These are phyloP conservation scores for Pleurotus djamor DNA, from an alignment of 768 basidiomycete species.

Conservation along the genomic window DNA sequence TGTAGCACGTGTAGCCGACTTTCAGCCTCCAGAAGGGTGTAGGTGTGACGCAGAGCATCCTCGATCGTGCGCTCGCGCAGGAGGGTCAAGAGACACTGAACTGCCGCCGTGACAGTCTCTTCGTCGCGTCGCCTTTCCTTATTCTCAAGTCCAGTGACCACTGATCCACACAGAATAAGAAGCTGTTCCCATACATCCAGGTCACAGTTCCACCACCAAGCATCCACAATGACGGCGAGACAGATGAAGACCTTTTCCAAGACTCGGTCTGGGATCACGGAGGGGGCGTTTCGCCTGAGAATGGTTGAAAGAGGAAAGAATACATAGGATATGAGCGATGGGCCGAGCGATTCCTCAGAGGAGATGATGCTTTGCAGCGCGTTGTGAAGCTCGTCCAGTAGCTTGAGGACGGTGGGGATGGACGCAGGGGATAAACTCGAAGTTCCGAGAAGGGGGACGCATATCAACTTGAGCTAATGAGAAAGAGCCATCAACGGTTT, in stretches of 20 bases:
- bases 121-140: slow-evolving; percentile 78
- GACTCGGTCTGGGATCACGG: slow-evolving; percentile 74
- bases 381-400: slow-evolving; percentile 53
- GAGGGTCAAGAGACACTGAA: slow-evolving; percentile 61
- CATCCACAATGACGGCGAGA: slow-evolving; percentile 55
- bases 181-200: slow-evolving; percentile 78
- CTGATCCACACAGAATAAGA: slow-evolving; percentile 70
- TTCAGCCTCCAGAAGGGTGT: slow-evolving; percentile 16
- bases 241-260: slow-evolving; percentile 70
- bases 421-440: slow-evolving; percentile 60
- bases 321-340: slow-evolving; percentile 74
- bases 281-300: slow-evolving; percentile 69
- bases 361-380: slow-evolving; percentile 42
- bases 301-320: slow-evolving; percentile 89
- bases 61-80: slow-evolving; percentile 48
- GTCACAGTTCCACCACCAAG: slow-evolving; percentile 89
- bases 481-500: not conserved
- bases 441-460: slow-evolving; percentile 77
- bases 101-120: slow-evolving; percentile 79
- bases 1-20: slow-evolving; percentile 34
- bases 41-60: slow-evolving; percentile 27
- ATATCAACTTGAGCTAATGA: slow-evolving; percentile 61
- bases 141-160: slow-evolving; percentile 61
- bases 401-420: slow-evolving; percentile 40
- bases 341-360: slow-evolving; percentile 36